Conservation (phyloP, 2,329 filamentous ascomycete species). For the Teratosphaeria destructans region DNA sequence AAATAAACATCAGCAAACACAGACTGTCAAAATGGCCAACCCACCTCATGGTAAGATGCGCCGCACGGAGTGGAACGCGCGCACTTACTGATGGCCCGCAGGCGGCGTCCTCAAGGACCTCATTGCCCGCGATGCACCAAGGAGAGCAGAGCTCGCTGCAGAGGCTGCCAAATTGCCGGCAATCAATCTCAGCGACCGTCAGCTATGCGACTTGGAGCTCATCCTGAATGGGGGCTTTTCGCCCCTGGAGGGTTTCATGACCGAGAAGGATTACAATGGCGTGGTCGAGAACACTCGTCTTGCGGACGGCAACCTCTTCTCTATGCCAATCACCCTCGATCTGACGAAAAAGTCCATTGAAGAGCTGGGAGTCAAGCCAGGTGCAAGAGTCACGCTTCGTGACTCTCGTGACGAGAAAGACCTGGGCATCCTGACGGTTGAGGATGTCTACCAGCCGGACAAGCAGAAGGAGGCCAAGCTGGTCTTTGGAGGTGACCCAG, state of each 20-base stretch:
- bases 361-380: slow-evolving; percentile 63
- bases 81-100: slow-evolving; percentile 17
- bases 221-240: slow-evolving; percentile 97
- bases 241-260: slow-evolving; percentile 96
- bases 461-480: slow-evolving; percentile 86
- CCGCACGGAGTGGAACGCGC: neutral
- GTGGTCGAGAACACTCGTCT: slow-evolving; percentile 85
- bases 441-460: slow-evolving; percentile 91
- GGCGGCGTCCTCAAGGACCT: slow-evolving; percentile 97
- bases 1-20: neutral
- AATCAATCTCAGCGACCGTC: slow-evolving; percentile 77
- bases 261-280: slow-evolving; percentile 88
- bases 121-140: slow-evolving; percentile 79
- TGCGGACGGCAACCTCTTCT: slow-evolving; percentile 80
- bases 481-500: slow-evolving; percentile 86
- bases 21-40: slow-evolving; percentile 34
- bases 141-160: slow-evolving; percentile 64
- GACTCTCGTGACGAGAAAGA: slow-evolving; percentile 96
- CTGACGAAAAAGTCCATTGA: slow-evolving; percentile 65
- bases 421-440: slow-evolving; percentile 87
- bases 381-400: slow-evolving; percentile 74
- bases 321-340: slow-evolving; percentile 94
- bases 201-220: slow-evolving; percentile 94
- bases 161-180: slow-evolving; percentile 84
- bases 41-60: slow-evolving; percentile 37